Evolutionary conservation across 352 stramenopile species (phyloP), one percentile per base, ranked within the genome.

Genomic region (Peronospora destructor): DNA sequence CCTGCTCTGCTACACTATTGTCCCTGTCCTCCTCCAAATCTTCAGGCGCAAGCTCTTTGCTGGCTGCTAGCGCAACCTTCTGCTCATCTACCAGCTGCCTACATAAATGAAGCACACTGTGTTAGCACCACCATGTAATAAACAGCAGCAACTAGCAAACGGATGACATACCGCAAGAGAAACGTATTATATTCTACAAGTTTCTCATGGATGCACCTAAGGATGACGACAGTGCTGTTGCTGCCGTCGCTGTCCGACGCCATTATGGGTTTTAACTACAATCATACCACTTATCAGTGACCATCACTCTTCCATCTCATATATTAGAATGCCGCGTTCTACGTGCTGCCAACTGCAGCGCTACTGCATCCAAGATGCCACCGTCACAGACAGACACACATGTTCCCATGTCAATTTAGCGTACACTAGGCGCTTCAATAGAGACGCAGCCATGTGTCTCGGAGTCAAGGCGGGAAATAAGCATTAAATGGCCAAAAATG

Each of bases 111-210:
- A 37, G 47, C 5, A 38, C 6, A 13, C 28, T 14, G 8, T 1
- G 45, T 61, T 52, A 58, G 45, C 45, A 51, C 1, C 25, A 8
- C 14, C 33, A 47, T 12, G 29, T 32, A 43, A 44, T 13, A 59
- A 6, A 2, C 11, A 42, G 9, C 29, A 42, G 25, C 6, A 30
- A 13, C 16, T 11, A 42, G 17, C 25, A 41, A 12, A 7, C 17
- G 45, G 26, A 11, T 19, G 13, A 73, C 74, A 53, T 60, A 89
- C 78, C 72, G 67, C 49, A 87, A 68, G 37, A 87, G 58, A 45
- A 71, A 51, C 56, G 74, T 61, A 56, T 86, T 85, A 71, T 89
- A 86, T 68, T 77, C 73, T 40, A 84, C 62, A 59, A 89, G 76
- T 62, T 68, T 76, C 33, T 71, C 72, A 40, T 75, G 72, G 29